Conservation (phyloP, 2,329 filamentous ascomycete genomes). For the Aspergillus sojae region DNA sequence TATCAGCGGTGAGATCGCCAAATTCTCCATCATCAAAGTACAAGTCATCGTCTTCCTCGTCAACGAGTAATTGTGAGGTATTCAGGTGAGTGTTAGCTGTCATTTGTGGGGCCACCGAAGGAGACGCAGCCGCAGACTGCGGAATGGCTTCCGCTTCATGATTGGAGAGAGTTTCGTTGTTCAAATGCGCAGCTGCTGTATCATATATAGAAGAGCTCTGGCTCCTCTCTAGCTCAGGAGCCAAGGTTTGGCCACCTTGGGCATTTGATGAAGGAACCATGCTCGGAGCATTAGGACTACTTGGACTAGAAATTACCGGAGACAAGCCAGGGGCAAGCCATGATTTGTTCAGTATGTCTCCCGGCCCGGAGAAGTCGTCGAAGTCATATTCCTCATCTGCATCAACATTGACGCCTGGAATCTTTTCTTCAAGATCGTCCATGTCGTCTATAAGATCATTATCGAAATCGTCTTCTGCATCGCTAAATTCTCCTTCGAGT, state of each 20-base stretch:
- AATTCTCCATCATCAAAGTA: constrained; percentile 54
- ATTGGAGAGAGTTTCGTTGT: background rate
- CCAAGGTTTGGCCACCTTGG: background rate
- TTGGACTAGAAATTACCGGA: constrained; percentile 38
- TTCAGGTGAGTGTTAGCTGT: constrained; percentile 2
- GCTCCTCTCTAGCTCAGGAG: background rate
- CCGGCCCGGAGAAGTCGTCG: constrained; percentile 28
- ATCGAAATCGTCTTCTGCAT: constrained; percentile 49
- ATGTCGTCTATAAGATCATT: constrained; percentile 48
- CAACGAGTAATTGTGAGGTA: constrained; percentile 15
- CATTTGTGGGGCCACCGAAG: background rate
- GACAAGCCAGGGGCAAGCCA: constrained; percentile 40
- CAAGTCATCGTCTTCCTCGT: constrained; percentile 45
- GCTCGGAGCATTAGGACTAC: constrained; percentile 27
- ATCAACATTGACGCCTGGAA: constrained; percentile 53
- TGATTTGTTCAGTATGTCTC: constrained; percentile 30
- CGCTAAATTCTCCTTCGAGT: constrained; percentile 38
- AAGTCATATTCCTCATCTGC: constrained; percentile 45
- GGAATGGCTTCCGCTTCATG: background rate
- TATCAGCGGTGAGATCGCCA: constrained; percentile 39
- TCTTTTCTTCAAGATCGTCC: constrained; percentile 50
- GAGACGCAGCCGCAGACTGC: background rate
- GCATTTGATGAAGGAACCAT: constrained; percentile 1
- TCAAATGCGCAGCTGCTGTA: background rate
- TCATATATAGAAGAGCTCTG: background rate